phyloP scores from a whole-genome alignment of 2,329 filamentous ascomycete species.

The Myriosclerotinia duriaeana region DNA sequence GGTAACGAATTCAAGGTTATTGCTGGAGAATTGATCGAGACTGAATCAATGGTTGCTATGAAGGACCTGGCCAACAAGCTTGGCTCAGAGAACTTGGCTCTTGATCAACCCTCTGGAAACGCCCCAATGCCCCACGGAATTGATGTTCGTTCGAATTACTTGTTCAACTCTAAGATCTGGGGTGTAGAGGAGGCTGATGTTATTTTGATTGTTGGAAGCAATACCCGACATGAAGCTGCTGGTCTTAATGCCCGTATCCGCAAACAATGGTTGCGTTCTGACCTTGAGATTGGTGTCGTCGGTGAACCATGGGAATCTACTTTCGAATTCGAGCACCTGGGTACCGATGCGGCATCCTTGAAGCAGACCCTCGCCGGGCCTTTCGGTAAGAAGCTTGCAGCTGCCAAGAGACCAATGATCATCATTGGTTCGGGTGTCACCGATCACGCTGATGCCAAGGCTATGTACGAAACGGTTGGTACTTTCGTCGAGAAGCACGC shows the following conservation, averaged over 20 bases:
- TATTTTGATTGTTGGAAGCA: constrained; percentile 90
- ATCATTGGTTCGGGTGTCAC: constrained; percentile 89
- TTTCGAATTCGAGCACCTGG: constrained; percentile 92
- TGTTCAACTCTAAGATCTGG: constrained; percentile 93
- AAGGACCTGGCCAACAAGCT: constrained; percentile 97
- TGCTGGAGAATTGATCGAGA: constrained; percentile 86
- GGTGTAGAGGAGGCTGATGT: constrained; percentile 92
- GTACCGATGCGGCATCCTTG: constrained; percentile 72
- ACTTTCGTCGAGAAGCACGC: constrained; percentile 92
- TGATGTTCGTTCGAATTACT: constrained; percentile 90
- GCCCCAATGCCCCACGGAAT: constrained; percentile 86
- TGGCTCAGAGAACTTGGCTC: constrained; percentile 89
- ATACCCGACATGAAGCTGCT: constrained; percentile 91
- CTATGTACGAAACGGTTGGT: constrained; percentile 88
- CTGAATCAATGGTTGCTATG: constrained; percentile 90
- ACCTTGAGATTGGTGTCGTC: constrained; percentile 87
- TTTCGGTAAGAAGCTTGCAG: constrained; percentile 89
- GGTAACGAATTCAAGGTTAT: constrained; percentile 95
- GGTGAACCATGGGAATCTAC: constrained; percentile 91
- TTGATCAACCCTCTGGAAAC: constrained; percentile 84
- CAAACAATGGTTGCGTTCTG: constrained; percentile 96
- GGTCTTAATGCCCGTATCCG: constrained; percentile 94
- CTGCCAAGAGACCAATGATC: constrained; percentile 92
- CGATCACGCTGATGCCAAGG: constrained; percentile 87
- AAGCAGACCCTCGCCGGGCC: constrained; percentile 82